Base-by-base conservation (phyloP, 2,329 filamentous ascomycete species). In the Penicillium oxalicum region DNA sequence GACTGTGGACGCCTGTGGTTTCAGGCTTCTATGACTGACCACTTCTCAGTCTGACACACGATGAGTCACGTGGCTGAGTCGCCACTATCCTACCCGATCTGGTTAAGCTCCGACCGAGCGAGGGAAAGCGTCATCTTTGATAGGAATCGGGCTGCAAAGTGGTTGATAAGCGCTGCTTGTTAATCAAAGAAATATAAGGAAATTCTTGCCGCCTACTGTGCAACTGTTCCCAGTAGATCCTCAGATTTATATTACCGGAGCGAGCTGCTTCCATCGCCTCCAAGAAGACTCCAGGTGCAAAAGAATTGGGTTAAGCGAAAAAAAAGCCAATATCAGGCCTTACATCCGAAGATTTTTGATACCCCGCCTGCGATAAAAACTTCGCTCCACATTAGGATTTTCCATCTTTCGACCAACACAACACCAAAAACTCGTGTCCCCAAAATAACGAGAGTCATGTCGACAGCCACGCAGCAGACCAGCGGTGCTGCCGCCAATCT, bases 401-500 rank as follows among this genome's bases (percentile, higher is more conserved):
- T 51, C 40, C 45, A 9, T 42, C 37, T 27, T 38, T 49, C 38
- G 40, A 44, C 44, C 45, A 32, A 52, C 52, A 37, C 38, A 49
- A 44, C 42, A 33, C 51, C 45, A 12, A 25, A 29, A 44, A 37
- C 41, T 35, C 28, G 46, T 48, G 44, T 38, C 29, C 32, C 25
- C 42, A 37, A 25, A 44, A 36, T 36, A 38, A 45, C 38, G 27
- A 47, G 37, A 37, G 42, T 28, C 29, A 63, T 63, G 56, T 56
- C 58, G 57, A 67, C 54, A 27, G 54, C 46, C 32, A 49, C 46
- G 13, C 49, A 52, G 35, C 62, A 68, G 53, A 61, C 62, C 27
- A 66, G 64, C 47, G 58, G 28, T 27, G 67, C 44, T 32, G 51
- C 53, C 18, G 67, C 79, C 29, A 78, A 84, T 26, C 89, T 96